Base-by-base conservation (phyloP, 148 eudicot species). In the Nyssa sinensis region DNA sequence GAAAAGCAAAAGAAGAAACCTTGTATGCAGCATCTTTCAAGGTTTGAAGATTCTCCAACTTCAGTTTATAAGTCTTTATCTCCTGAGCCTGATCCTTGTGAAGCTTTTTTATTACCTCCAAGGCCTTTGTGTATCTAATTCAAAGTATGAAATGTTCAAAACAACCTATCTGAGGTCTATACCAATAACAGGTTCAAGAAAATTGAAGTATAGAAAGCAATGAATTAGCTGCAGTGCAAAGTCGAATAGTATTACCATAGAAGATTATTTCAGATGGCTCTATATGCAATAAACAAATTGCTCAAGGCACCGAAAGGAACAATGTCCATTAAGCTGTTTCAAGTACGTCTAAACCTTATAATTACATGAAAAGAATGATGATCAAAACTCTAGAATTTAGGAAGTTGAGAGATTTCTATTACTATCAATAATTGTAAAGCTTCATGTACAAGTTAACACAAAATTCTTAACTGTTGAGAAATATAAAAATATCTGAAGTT, bases 71-170 rank as follows among this genome's bases (percentile, higher is more conserved):
- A 41, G 89, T 81, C 87, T 93, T 96, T 72, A 96, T 93, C 84
- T 91, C 99, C 75, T 91, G 99, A 57, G 94, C 88, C 84, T 96
- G 98, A 80, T 96, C 99, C 80, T 96, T 96, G 71, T 96, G 98
- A 83, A 96, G 99, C 86, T 96, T 96, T 82, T 96, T 96, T 66
- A 96, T 96, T 68, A 96, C 96, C 89, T 96, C 99, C 74, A 96
- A 86, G 29, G 99, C 99, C 78, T 96, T 96, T 1, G 99, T 96
- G 84, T 96, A 96, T 81, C 99, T 96, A 69, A 72, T 73, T 65
- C 67, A 32, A 80, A 67, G 59, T 32, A 64, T 32, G 35, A 30
- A 30, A 17, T 55, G 31, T 2, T 35, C 39, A 55, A 32, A 62
- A 39, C 53, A 70, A 25, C 21, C n/a, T 5, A 73, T 17, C 23